A percentile compares a stretch with the other conserved stretches of the same genome.
phyloP scores from a whole-genome alignment of 2,329 filamentous ascomycete genomes.

The Didymella pinodella region DNA sequence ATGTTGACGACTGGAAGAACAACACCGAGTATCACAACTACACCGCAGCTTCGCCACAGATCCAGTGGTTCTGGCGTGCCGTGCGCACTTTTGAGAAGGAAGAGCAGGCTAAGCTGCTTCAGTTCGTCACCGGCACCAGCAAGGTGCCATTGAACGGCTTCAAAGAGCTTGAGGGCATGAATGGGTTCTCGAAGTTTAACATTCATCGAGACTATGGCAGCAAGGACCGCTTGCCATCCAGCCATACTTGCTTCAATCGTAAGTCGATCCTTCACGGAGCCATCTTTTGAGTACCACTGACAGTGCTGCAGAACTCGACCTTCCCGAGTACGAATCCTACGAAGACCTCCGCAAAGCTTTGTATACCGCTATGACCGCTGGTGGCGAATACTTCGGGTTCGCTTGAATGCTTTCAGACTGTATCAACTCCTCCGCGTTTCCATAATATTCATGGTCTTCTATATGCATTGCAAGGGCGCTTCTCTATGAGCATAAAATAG shows the following conservation, averaged over 20 bases:
- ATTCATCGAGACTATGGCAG: conserved; percentile 98
- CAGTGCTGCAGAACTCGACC: conserved; percentile 78
- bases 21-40: conserved; percentile 99
- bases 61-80: conserved; percentile 99
- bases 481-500: conserved; percentile 34
- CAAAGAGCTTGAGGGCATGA: conserved; percentile 99
- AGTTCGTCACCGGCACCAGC: conserved; percentile 97
- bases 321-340: conserved; percentile 98
- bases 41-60: conserved; percentile 89
- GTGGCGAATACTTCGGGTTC: conserved; percentile 97
- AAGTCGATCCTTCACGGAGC: conserved; percentile 58
- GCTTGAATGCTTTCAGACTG: conserved; percentile 64
- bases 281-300: conserved; percentile 47
- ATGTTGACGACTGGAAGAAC: conserved; percentile 98
- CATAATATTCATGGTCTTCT: conserved; percentile 28
- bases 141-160: conserved; percentile 99
- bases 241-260: conserved; percentile 99
- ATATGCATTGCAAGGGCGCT: conserved; percentile 46
- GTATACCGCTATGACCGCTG: conserved; percentile 95
- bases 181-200: conserved; percentile 96
- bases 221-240: conserved; percentile 93
- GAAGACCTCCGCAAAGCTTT: conserved; percentile 86
- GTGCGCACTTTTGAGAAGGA: conserved; percentile 98
- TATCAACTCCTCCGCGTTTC: conserved; percentile 14
- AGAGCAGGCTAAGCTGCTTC: conserved; percentile 93